Percentiles rank a stretch among this genome's conserved stretches.
These are phyloP conservation scores for Naematelia aurantialba DNA, from an alignment of 768 basidiomycete genomes.

Conservation along the genomic window DNA sequence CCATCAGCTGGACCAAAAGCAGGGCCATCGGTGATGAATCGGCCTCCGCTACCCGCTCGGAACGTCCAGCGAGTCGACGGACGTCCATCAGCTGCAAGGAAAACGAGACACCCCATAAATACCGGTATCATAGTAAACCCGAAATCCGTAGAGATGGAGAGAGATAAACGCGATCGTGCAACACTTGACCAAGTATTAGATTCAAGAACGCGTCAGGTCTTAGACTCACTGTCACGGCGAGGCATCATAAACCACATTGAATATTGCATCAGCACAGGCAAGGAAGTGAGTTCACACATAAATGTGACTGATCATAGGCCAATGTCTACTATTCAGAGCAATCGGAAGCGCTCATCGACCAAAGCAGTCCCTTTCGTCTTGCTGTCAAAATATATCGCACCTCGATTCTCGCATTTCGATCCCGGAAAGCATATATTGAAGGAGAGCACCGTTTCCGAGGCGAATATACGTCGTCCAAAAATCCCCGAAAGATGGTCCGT, in stretches of 20 bases:
- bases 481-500: conserved; percentile 97
- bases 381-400: conserved; percentile 99
- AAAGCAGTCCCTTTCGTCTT: conserved; percentile 56
- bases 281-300: conserved; percentile 64
- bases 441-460: conserved; percentile 93
- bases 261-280: conserved; percentile 94
- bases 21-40: conserved; percentile 6
- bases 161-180: conserved; percentile 95
- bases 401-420: conserved; percentile 94
- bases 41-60: conserved; percentile 64
- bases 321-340: conserved; percentile 85
- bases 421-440: conserved; percentile 91
- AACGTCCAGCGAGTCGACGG: conserved; percentile 29
- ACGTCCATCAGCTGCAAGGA: conserved; percentile 21
- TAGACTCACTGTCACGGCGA: conserved; percentile 94
- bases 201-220: conserved; percentile 84
- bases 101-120: conserved; percentile 20
- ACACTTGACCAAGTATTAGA: conserved; percentile 97
- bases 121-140: conserved; percentile 71
- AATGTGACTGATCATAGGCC: conserved; percentile 58
- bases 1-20: conserved; percentile 21
- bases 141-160: conserved; percentile 88
- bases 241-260: conserved; percentile 85
- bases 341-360: conserved; percentile 54
- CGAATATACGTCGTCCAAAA: conserved; percentile 66